Base-by-base conservation (phyloP, 129 eudicot species). In the Smallanthus sonchifolius region DNA sequence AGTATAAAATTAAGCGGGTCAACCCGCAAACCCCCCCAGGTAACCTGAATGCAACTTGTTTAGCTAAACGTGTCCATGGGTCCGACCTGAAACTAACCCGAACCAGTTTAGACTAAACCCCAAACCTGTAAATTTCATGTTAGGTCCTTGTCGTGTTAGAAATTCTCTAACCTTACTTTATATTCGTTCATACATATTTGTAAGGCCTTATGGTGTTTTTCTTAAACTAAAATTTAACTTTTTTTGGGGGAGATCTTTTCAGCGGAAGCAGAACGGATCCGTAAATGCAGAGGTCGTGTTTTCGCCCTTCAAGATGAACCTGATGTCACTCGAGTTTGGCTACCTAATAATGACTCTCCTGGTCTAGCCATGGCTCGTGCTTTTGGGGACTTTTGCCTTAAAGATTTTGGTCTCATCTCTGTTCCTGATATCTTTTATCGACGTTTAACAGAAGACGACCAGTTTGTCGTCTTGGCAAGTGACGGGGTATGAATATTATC, bases 341-440 rank as follows among this genome's bases (percentile, higher is more conserved):
- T 91, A 52, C 97, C 97, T n/a, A 83, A 88, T 75, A 79, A 72
- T 30, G 87, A 91, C 79, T 88, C 96, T 24, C 97, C 97, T 28
- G 97, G 97, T 66, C 87, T 91, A 64, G 97, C 97, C 57, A 91
- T 91, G 97, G 97, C 97, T 17, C 97, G 97, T 76, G 97, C 97
- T 60, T 91, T 91, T 65, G 97, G 97, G 37, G 97, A 91, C 67
- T 91, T 91, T 51, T 91, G 97, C 68, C 96, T 91, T 32, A 91
- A 91, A 76, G 97, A 91, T 79, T 91, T 75, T 66, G 97, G 97
- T 74, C 84, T 91, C 19, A 91, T 88, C 75, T 85, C 97, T 6
- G 90, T 88, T 32, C 97, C 97, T 7, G 96, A 88, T 65, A 60
- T 91, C 69, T 86, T 92, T 47, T 83, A 79, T 42, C 78, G 96